These are phyloP conservation scores for Talaromyces albobiverticillius DNA, from an alignment of 2,329 filamentous ascomycete species.

Conservation along the genomic window DNA sequence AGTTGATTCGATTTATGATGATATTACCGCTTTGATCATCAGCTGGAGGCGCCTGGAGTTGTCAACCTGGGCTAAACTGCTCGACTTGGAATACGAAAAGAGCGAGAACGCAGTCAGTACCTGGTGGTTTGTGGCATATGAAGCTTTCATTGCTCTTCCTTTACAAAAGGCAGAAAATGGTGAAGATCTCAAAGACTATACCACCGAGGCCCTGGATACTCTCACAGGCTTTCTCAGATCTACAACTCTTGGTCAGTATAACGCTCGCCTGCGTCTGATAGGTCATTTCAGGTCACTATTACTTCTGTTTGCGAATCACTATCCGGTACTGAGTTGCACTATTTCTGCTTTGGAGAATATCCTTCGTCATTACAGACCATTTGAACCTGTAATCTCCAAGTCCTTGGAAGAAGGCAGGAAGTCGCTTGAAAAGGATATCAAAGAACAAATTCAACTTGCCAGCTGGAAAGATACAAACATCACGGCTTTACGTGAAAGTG, in stretches of 20 bases:
- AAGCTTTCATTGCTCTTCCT: slow-evolving; percentile 76
- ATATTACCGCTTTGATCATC: slow-evolving; percentile 76
- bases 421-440: slow-evolving; percentile 85
- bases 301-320: slow-evolving; percentile 57
- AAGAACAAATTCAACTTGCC: slow-evolving; percentile 84
- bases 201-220: slow-evolving; percentile 67
- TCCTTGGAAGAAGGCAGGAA: slow-evolving; percentile 65
- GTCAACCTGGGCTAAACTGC: slow-evolving; percentile 83
- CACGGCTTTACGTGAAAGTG: slow-evolving; percentile 80
- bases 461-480: slow-evolving; percentile 99
- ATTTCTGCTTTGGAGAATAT: slow-evolving; percentile 70
- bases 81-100: slow-evolving; percentile 77
- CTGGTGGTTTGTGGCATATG: slow-evolving; percentile 97
- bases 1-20: slow-evolving; percentile 68
- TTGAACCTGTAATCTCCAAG: slow-evolving; percentile 63
- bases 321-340: slow-evolving; percentile 58
- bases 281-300: slow-evolving; percentile 62
- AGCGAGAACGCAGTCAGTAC: slow-evolving; percentile 74
- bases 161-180: slow-evolving; percentile 61
- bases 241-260: slow-evolving; percentile 78
- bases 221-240: slow-evolving; percentile 75
- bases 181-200: slow-evolving; percentile 61
- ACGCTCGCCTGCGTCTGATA: slow-evolving; percentile 68
- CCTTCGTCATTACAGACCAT: slow-evolving; percentile 70
- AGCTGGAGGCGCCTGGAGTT: slow-evolving; percentile 89